Evolutionary conservation across 2,329 filamentous ascomycete species (phyloP).

Genomic region (Nemania sp.): DNA sequence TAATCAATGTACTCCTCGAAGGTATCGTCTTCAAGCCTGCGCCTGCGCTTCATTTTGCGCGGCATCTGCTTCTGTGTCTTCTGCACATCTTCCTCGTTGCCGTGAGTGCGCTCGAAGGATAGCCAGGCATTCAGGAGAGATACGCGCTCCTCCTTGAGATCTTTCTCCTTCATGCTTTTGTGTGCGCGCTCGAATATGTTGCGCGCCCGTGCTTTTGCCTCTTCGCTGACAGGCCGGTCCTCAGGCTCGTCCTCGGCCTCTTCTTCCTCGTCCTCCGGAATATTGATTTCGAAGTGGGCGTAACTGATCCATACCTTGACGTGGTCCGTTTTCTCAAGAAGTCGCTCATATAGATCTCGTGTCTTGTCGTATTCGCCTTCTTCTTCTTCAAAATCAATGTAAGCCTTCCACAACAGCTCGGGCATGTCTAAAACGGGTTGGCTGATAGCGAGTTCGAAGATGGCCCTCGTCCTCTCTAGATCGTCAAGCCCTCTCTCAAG

Average conservation of each 20-base stretch:
- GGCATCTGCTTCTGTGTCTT: slow-evolving; percentile 94
- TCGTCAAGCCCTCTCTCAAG: slow-evolving; percentile 91
- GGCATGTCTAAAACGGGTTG: slow-evolving; percentile 93
- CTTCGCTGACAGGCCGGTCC: slow-evolving; percentile 74
- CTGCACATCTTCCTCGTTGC: slow-evolving; percentile 72
- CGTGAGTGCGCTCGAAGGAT: slow-evolving; percentile 86
- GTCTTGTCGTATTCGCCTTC: slow-evolving; percentile 88
- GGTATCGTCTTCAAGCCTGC: slow-evolving; percentile 86
- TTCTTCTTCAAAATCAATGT: slow-evolving; percentile 98
- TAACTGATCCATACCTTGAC: slow-evolving; percentile 99
- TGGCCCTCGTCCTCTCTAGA: slow-evolving; percentile 80
- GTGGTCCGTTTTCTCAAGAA: slow-evolving; percentile 93
- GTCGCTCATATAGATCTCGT: slow-evolving; percentile 81
- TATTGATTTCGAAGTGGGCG: slow-evolving; percentile 96
- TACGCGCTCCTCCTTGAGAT: slow-evolving; percentile 92
- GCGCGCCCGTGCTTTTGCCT: slow-evolving; percentile 80
- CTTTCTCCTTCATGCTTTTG: slow-evolving; percentile 83
- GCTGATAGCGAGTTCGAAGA: slow-evolving; percentile 86
- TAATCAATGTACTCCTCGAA: slow-evolving; percentile 98
- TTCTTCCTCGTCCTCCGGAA: slow-evolving; percentile 73
- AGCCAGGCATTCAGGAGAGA: slow-evolving; percentile 90
- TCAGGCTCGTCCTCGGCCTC: slow-evolving; percentile 63
- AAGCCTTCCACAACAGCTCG: slow-evolving; percentile 95
- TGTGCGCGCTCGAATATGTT: slow-evolving; percentile 84
- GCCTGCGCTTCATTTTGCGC: slow-evolving; percentile 85